phyloP scores from a whole-genome alignment of 2,329 filamentous ascomycete species.

The Sphaerulina populicola region DNA sequence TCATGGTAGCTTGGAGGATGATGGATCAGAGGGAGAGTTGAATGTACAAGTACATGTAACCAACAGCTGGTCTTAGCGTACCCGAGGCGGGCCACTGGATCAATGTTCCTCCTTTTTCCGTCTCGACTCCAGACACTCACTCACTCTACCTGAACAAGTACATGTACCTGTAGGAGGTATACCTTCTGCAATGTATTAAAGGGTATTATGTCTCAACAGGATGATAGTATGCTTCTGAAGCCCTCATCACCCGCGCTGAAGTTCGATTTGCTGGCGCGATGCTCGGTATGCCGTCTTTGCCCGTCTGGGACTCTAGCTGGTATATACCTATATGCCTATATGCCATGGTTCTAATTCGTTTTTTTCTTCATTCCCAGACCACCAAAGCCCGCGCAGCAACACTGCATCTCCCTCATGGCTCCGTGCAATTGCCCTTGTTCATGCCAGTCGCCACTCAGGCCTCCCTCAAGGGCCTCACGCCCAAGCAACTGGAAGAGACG shows the following conservation, averaged over 20 bases:
- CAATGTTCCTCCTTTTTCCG: no score
- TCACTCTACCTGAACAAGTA: no score
- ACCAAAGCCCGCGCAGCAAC: constrained; percentile 87
- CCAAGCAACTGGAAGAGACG: constrained; percentile 81
- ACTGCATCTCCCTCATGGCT: constrained; percentile 81
- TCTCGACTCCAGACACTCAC: neutral
- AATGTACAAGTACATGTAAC: neutral
- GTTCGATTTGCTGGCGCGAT: constrained; percentile 69
- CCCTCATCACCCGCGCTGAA: constrained; percentile 52
- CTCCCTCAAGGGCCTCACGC: constrained; percentile 86
- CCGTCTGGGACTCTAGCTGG: neutral
- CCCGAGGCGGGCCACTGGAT: no score
- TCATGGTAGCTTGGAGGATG: neutral
- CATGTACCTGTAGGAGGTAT: no score
- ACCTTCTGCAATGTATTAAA: no score
- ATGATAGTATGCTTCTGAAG: constrained; percentile 22
- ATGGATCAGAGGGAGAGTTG: neutral
- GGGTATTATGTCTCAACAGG: constrained; percentile 15
- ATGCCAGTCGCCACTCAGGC: constrained; percentile 98
- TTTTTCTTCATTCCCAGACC: constrained; percentile 53
- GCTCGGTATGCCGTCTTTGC: constrained; percentile 56
- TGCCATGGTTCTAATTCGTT: constrained; percentile 7
- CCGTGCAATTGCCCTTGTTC: constrained; percentile 84
- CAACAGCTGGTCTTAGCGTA: no score
- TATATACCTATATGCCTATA: no score